phyloP scores from a whole-genome alignment of 371 early-diverging fungal genomes.

The Neoconidiobolus thromboides region DNA sequence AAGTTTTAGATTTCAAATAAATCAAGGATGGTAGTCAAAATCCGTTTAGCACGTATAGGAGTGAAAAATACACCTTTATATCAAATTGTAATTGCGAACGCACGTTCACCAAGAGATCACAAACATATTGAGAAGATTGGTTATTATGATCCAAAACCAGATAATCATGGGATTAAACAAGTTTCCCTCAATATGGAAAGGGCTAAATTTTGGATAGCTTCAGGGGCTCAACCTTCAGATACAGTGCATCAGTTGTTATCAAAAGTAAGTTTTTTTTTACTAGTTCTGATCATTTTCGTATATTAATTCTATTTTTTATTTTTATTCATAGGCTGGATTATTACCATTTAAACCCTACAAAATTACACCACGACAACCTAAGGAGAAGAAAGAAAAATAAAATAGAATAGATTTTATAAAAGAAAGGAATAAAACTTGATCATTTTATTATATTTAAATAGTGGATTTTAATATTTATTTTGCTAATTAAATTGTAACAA shows the following conservation, averaged over 20 bases:
- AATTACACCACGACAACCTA: too few relatives aligned
- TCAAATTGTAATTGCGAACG: conserved; percentile 82
- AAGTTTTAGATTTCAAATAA: too few relatives aligned
- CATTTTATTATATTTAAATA: too few relatives aligned
- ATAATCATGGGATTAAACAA: conserved; percentile 51
- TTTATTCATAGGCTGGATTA: not conserved
- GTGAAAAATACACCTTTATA: conserved; percentile 75
- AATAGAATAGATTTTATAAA: too few relatives aligned
- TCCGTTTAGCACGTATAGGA: conserved; percentile 82
- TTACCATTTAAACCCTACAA: not conserved
- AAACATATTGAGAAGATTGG: conserved; percentile 85
- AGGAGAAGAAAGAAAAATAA: too few relatives aligned
- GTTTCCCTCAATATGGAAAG: conserved; percentile 72
- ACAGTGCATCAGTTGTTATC: conserved; percentile 70
- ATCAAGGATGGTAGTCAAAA: conserved; percentile 8
- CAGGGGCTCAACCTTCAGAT: conserved; percentile 85
- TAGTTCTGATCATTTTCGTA: not conserved
- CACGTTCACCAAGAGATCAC: conserved; percentile 59
- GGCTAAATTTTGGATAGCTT: conserved; percentile 89
- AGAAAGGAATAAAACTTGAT: too few relatives aligned
- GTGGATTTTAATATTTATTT: too few relatives aligned
- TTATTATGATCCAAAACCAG: conserved; percentile 75
- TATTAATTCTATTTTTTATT: not conserved
- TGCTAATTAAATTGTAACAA: too few relatives aligned
- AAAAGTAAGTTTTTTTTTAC: conserved; percentile 35